Evolutionary conservation across 2,329 filamentous ascomycete species (phyloP), one percentile per base, ranked within the genome.

Genomic region (Apiospora pterosperma): DNA sequence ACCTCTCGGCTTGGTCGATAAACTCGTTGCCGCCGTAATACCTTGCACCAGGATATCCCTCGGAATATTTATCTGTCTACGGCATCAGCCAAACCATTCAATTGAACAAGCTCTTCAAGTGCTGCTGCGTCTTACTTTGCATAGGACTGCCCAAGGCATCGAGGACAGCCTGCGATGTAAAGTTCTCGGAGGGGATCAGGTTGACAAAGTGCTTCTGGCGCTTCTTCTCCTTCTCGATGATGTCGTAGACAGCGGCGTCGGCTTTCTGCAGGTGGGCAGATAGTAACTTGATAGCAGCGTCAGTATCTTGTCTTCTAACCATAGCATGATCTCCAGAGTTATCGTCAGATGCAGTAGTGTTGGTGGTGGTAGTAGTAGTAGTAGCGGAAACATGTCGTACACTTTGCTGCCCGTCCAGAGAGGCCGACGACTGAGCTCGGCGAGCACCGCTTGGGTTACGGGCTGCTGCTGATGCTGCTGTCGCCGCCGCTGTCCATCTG

Each of bases 131-230:
- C 86, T 70, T 82, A 94, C 92, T 97, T 79, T 97, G 93, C 93
- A 97, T 97, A 63, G 94, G 91, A 83, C 93, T 97, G 69, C 93
- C 93, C 66, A 97, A 84, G 38, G 93, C 92, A 84, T 97, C 93
- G 64, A 97, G 86, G 23, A 97, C 93, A 36, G 93, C 92, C 78
- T 96, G 92, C 8, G 93, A 97, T 31, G 93, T 97, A 75, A 97
- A 97, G 82, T 97, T 97, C 81, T 97, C 93, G 7, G 93, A 97
- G 23, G 93, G 93, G 70, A 97, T 97, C 65, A 97, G 85, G 79
- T 98, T 98, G 82, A 99, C 97, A 75, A 97, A 99, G 79, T 98
- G 93, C 80, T 97, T 97, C 80, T 99, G 96, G 71, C 96, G 88
- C 71, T 86, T 87, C 87, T 98, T 98, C 84, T 99, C 96, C 92